These are phyloP conservation scores for Cryptococcus floricola DNA, from an alignment of 1,284 basidiomycete genomes.

Conservation along the genomic window DNA sequence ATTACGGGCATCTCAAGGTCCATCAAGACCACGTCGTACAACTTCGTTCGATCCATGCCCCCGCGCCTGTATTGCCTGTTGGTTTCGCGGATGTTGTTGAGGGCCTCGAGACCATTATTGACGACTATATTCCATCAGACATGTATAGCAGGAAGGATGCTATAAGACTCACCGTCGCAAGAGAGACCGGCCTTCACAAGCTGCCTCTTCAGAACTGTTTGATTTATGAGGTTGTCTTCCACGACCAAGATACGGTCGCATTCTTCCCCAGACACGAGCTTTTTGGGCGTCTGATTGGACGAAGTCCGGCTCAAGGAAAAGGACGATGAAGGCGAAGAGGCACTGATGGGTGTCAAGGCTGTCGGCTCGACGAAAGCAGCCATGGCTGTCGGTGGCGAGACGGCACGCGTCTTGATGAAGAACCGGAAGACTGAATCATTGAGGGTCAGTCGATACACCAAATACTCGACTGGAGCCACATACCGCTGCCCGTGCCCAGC, in stretches of 20 bases:
- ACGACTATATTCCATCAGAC: slow-evolving; percentile 25
- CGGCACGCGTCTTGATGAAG: slow-evolving; percentile 41
- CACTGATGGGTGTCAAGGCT: slow-evolving; percentile 2
- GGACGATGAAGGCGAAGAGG: slow-evolving; percentile 1
- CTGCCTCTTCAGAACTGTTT: slow-evolving; percentile 49
- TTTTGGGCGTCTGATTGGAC: slow-evolving; percentile 6
- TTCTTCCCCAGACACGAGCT: neutral
- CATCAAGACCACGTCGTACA: slow-evolving; percentile 32
- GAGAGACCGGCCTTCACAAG: slow-evolving; percentile 44
- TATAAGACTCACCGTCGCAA: slow-evolving; percentile 30
- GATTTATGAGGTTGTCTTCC: slow-evolving; percentile 52
- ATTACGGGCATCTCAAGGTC: slow-evolving; percentile 44
- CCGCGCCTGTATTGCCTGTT: slow-evolving; percentile 17
- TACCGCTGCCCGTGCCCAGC: slow-evolving; percentile 48
- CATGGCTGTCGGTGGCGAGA: slow-evolving; percentile 17
- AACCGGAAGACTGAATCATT: slow-evolving; percentile 42
- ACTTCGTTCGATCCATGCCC: slow-evolving; percentile 4
- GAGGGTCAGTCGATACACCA: neutral
- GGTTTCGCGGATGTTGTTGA: slow-evolving; percentile 31
- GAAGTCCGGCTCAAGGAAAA: slow-evolving; percentile 3
- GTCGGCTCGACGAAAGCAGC: slow-evolving; percentile 16
- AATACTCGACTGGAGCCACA: neutral
- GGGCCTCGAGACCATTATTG: slow-evolving; percentile 48
- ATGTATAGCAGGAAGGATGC: neutral
- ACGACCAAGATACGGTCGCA: slow-evolving; percentile 38